Evolutionary conservation across 2,329 filamentous ascomycete species (phyloP).

Genomic region (Boeremia exigua): DNA sequence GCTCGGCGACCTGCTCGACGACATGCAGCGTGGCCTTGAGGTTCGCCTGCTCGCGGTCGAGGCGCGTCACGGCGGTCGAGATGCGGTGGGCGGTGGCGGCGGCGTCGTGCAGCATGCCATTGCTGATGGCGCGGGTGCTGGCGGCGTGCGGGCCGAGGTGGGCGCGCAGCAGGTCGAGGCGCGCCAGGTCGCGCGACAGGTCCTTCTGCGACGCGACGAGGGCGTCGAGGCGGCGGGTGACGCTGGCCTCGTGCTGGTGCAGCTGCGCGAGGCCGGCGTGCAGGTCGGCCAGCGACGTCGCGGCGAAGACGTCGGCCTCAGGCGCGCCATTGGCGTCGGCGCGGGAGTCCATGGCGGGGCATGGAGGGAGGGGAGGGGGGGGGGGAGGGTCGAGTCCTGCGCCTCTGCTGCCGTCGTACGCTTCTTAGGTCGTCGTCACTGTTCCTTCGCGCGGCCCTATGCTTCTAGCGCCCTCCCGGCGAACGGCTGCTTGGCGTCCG

Average conservation of each 20-base stretch:
- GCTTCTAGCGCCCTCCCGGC: background rate
- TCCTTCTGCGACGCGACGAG: conserved; percentile 85
- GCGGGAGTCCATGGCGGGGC: conserved; percentile 6
- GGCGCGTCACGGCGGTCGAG: conserved; percentile 81
- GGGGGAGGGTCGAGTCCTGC: background rate
- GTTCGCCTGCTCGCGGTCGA: conserved; percentile 89
- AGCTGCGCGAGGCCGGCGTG: conserved; percentile 77
- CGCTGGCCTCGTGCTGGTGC: conserved; percentile 74
- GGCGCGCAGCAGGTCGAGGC: conserved; percentile 87
- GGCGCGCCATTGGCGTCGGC: conserved; percentile 26
- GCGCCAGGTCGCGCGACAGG: conserved; percentile 82
- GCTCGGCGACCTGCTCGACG: conserved; percentile 94
- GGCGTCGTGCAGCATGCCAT: conserved; percentile 87
- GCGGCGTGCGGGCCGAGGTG: conserved; percentile 87
- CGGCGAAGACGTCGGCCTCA: conserved; percentile 61
- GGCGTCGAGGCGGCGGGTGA: conserved; percentile 76
- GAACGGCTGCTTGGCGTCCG: conserved; percentile 1
- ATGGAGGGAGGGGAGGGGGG: conserved; percentile 1
- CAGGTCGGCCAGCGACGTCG: conserved; percentile 78
- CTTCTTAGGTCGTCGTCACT: too few relatives aligned
- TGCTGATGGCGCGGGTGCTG: conserved; percentile 80
- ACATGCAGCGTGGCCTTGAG: conserved; percentile 90
- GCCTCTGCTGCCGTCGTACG: background rate
- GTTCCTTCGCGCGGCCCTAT: too few relatives aligned
- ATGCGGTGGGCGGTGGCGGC: conserved; percentile 85